Base-by-base conservation (phyloP, 2,329 filamentous ascomycete genomes). In the Hypoxylon sp. region DNA sequence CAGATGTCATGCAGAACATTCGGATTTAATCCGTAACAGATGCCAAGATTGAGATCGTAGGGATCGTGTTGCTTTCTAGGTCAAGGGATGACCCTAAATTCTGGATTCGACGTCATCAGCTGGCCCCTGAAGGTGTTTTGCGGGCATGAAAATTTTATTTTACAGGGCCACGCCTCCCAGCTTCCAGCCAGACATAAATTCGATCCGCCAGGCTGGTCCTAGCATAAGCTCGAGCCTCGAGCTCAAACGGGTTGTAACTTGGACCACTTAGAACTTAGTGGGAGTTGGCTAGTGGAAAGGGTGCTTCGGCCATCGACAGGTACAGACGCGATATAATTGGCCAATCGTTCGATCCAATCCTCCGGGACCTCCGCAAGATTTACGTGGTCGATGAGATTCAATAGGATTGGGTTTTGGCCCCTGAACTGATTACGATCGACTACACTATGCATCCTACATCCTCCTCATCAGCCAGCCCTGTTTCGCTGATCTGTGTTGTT, bases 281-380 rank as follows among this genome's bases (percentile, higher is more conserved):
- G 37, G 33, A 33, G 33, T 17, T 56, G 37, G 37, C 53, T 67
- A 64, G 40, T 40, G 51, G 44, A 33, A 57, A 56, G 54, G 49
- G 57, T 61, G 53, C 33, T 44, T 61, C 27, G 48, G 33, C 14
- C 27, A 55, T 56, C 48, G 33, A 63, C 69, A 72, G 69, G 69
- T 59, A 72, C 69, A 40, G 10, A 63, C 11, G 46, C 2, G 25
- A 4, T 42, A 20, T 55, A n/a, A 72, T 72, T 70, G 69, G 69
- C 33, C 53, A 25, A 48, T 49, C 17, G 6, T 7, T 44, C 64
- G 56, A 69, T 57, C 69, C 61, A 70, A 64, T 59, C 53, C 61
- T 51, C 50, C 66, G 69, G 69, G 13, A 55, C 61, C 66, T 71
- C 64, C 66, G 56, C 66, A 63, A 63, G 50, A 66, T 69, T 63